Percentiles rank a stretch among this genome's conserved stretches.
Conservation (phyloP, 768 basidiomycete species). For the Tylopilus balloui region DNA sequence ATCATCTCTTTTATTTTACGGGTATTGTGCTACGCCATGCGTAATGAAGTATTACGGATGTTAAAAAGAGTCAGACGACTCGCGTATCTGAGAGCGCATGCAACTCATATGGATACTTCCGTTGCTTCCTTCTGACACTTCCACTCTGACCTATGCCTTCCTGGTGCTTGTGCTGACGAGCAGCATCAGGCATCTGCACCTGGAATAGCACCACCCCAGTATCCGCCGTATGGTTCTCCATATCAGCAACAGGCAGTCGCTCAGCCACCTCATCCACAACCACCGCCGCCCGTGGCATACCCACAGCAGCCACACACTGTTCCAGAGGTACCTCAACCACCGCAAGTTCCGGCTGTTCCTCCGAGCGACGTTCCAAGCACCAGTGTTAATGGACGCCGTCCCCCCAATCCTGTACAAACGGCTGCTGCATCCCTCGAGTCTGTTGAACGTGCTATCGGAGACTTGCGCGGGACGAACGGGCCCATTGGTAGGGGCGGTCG, state of each 20-base stretch:
- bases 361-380: conserved; percentile 24
- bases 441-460: conserved; percentile 54
- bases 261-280: conserved; percentile 31
- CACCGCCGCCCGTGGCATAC: conserved; percentile 26
- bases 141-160: neutral
- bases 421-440: conserved; percentile 73
- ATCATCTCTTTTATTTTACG: neutral
- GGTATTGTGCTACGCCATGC: conserved; percentile 4
- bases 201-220: conserved; percentile 30
- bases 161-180: conserved; percentile 9
- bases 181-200: conserved; percentile 47
- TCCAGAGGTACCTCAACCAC: conserved; percentile 25
- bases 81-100: conserved; percentile 43
- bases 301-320: conserved; percentile 26
- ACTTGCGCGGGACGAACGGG: conserved; percentile 40
- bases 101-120: conserved; percentile 47
- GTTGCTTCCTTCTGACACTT: conserved; percentile 56
- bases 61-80: conserved; percentile 34
- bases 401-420: conserved; percentile 55
- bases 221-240: conserved; percentile 27
- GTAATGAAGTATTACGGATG: conserved; percentile 46
- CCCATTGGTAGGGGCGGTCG: conserved; percentile 39
- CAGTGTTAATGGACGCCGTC: conserved; percentile 28
- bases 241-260: conserved; percentile 31
- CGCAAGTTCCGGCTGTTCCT: conserved; percentile 17